Evolutionary conservation across 352 stramenopile genomes (phyloP).

Genomic region (Phytophthora pini): DNA sequence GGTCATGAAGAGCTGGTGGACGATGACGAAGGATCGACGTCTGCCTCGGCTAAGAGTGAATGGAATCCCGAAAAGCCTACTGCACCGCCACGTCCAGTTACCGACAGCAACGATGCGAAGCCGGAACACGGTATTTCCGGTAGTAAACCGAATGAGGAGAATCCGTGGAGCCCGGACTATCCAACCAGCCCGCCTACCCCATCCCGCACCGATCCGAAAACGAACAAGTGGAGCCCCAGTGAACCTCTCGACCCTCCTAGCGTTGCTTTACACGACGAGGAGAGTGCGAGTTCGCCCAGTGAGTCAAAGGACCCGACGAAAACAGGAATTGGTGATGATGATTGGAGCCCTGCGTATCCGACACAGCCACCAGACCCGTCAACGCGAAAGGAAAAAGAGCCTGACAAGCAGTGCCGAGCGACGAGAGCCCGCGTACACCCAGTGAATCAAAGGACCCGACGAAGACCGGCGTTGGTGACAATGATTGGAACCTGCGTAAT

Average conservation of each 20-base stretch:
- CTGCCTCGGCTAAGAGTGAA: neutral
- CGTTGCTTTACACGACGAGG: too few relatives aligned
- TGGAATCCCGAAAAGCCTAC: slow-evolving; percentile 22
- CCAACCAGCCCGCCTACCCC: slow-evolving; percentile 14
- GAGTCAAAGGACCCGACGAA: too few relatives aligned
- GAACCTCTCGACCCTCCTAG: slow-evolving; percentile 11
- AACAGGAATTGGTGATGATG: too few relatives aligned
- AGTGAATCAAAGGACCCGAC: too few relatives aligned
- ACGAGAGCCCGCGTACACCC: too few relatives aligned
- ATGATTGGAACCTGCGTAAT: too few relatives aligned
- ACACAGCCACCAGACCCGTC: too few relatives aligned
- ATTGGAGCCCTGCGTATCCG: too few relatives aligned
- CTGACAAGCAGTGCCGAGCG: too few relatives aligned
- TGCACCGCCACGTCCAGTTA: slow-evolving; percentile 10
- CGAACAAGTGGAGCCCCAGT: slow-evolving; percentile 1
- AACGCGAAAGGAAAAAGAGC: too few relatives aligned
- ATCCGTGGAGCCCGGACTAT: slow-evolving; percentile 19
- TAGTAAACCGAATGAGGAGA: slow-evolving; percentile 8
- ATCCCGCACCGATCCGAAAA: neutral
- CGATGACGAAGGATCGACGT: slow-evolving; percentile 2
- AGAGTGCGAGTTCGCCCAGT: too few relatives aligned
- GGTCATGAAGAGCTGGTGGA: slow-evolving; percentile 8
- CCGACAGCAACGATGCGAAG: neutral
- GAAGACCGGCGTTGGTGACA: too few relatives aligned
- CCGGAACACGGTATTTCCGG: slow-evolving; percentile 1